Evolutionary conservation across 352 stramenopile species (phyloP).

Genomic region (Chrysophaeum taylorii): DNA sequence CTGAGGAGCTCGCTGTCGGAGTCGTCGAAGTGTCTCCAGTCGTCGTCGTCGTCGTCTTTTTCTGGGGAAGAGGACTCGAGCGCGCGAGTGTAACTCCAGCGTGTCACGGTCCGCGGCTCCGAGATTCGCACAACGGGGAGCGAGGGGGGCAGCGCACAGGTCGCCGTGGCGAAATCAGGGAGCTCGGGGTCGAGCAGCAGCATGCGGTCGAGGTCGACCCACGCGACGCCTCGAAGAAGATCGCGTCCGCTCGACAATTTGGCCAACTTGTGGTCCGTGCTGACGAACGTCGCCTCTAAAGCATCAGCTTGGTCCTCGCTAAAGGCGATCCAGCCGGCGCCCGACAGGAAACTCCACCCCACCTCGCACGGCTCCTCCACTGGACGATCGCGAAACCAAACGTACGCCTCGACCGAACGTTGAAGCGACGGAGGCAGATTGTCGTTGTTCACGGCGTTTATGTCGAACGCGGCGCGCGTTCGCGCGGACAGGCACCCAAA

Average conservation of each 20-base stretch:
- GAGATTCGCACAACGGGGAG: neutral
- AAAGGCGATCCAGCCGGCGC: neutral
- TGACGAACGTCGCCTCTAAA: neutral
- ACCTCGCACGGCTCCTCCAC: neutral
- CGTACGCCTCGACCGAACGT: neutral
- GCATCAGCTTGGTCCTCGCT: neutral
- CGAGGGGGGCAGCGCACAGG: neutral
- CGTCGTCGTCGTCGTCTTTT: neutral
- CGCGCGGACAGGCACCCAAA: no score
- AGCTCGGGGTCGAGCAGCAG: neutral
- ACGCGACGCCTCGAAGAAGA: neutral
- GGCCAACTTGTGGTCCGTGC: neutral
- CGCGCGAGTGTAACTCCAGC: neutral
- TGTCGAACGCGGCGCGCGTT: no score
- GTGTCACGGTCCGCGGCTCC: neutral
- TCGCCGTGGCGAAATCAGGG: neutral
- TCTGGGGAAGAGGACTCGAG: neutral
- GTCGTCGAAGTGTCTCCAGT: neutral
- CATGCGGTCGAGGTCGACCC: conserved; percentile 6
- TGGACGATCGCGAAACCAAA: neutral
- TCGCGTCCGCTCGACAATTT: neutral
- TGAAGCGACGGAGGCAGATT: no score
- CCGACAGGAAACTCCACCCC: neutral
- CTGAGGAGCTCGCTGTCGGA: neutral
- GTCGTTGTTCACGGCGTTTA: no score